Evolutionary conservation across 345 rosid genomes (phyloP).

Genomic region (Trapa bicornis): DNA sequence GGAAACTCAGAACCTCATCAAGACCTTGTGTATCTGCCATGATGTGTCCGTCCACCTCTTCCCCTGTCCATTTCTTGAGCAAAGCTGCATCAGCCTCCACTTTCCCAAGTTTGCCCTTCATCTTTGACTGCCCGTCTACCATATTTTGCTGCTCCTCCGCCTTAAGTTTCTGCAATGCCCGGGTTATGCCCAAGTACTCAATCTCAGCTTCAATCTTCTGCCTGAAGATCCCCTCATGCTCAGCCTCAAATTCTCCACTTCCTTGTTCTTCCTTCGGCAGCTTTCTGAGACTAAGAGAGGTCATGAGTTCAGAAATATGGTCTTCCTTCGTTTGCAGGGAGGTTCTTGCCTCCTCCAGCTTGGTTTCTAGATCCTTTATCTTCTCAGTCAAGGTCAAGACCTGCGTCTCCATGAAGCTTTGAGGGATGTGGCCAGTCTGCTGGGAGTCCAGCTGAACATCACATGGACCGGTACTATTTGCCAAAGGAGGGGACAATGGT

Average conservation of each 20-base stretch:
- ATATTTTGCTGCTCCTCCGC: slow-evolving; percentile 24
- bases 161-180: slow-evolving; percentile 30
- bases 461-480: slow-evolving; percentile 11
- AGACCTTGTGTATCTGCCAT: slow-evolving; percentile 26
- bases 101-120: slow-evolving; percentile 29
- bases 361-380: slow-evolving; percentile 33
- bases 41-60: slow-evolving; percentile 29
- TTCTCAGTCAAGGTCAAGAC: slow-evolving; percentile 33
- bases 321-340: slow-evolving; percentile 35
- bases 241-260: slow-evolving; percentile 29
- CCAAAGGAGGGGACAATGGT: slow-evolving; percentile 12
- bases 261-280: slow-evolving; percentile 24
- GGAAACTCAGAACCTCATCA: slow-evolving; percentile 40
- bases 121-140: slow-evolving; percentile 27
- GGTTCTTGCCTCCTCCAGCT: slow-evolving; percentile 35
- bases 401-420: slow-evolving; percentile 29
- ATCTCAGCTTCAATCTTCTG: slow-evolving; percentile 77
- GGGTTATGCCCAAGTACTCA: slow-evolving; percentile 38
- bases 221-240: slow-evolving; percentile 47
- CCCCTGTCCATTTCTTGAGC: slow-evolving; percentile 38
- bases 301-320: slow-evolving; percentile 41
- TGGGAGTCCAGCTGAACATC: slow-evolving; percentile 20
- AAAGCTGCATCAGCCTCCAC: slow-evolving; percentile 36
- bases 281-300: slow-evolving; percentile 16
- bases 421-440: slow-evolving; percentile 15